phyloP scores from a whole-genome alignment of 1,284 basidiomycete species.

The Moniliella sp. region DNA sequence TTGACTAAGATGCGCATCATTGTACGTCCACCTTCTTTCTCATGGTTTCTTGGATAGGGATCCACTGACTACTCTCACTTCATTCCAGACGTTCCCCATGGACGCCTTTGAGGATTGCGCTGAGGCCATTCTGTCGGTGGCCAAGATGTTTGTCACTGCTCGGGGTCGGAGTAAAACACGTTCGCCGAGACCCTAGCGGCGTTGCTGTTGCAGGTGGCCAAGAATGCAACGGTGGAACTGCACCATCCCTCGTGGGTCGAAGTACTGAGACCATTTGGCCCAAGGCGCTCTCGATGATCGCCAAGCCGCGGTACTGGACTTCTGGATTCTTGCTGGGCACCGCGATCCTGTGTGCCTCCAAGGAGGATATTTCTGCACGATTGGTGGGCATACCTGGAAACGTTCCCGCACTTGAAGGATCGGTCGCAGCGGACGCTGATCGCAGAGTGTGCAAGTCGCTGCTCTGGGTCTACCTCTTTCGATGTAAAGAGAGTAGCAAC shows the following conservation, averaged over 20 bases:
- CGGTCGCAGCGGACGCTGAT: slow-evolving; percentile 51
- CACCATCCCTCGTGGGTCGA: slow-evolving; percentile 86
- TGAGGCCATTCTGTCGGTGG: slow-evolving; percentile 64
- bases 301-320: slow-evolving; percentile 73
- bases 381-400: slow-evolving; percentile 43
- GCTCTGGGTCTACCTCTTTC: slow-evolving; percentile 80
- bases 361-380: slow-evolving; percentile 62
- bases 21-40: slow-evolving; percentile 3
- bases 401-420: slow-evolving; percentile 66
- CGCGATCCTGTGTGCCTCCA: slow-evolving; percentile 63
- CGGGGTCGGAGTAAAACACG: slow-evolving; percentile 61
- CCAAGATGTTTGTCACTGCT: slow-evolving; percentile 66
- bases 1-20: slow-evolving; percentile 24
- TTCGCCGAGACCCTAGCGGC: slow-evolving; percentile 64
- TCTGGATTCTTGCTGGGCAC: slow-evolving; percentile 67
- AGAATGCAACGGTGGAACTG: slow-evolving; percentile 84
- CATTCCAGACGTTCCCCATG: slow-evolving; percentile 60
- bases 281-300: slow-evolving; percentile 62
- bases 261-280: slow-evolving; percentile 68
- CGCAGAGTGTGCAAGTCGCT: slow-evolving; percentile 60
- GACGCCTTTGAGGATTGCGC: slow-evolving; percentile 80
- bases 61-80: neutral
- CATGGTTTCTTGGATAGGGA: neutral
- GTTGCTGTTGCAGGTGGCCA: slow-evolving; percentile 62
- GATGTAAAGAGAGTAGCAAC: slow-evolving; percentile 63